Evolutionary conservation across 2,329 filamentous ascomycete genomes (phyloP).

Genomic region (Coniochaeta sp.): DNA sequence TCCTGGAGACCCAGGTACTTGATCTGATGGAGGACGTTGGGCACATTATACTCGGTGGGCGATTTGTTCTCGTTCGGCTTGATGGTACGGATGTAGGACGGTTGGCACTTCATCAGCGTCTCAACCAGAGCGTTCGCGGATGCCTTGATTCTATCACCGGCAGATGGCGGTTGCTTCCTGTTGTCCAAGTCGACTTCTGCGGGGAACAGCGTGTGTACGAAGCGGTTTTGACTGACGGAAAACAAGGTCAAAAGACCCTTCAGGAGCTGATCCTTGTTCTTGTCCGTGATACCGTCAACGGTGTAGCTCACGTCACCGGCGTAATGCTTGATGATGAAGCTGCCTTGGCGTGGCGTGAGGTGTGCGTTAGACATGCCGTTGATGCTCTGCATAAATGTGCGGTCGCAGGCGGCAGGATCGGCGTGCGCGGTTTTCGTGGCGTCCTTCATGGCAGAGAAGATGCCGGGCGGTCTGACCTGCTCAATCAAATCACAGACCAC

Average conservation of each 20-base stretch:
- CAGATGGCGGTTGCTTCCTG: constrained; percentile 85
- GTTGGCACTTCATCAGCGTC: constrained; percentile 94
- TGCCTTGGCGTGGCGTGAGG: constrained; percentile 84
- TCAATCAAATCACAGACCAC: constrained; percentile 97
- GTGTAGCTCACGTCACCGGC: constrained; percentile 94
- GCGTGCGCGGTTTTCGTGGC: constrained; percentile 98
- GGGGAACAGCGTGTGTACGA: constrained; percentile 85
- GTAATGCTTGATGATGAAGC: constrained; percentile 98
- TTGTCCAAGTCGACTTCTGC: constrained; percentile 93
- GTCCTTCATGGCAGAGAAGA: constrained; percentile 95
- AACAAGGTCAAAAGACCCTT: constrained; percentile 91
- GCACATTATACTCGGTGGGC: constrained; percentile 80
- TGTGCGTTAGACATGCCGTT: constrained; percentile 89
- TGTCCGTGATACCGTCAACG: constrained; percentile 95
- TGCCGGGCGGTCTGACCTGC: constrained; percentile 78
- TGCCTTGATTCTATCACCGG: constrained; percentile 90
- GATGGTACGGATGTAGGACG: constrained; percentile 97
- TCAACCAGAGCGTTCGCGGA: constrained; percentile 93
- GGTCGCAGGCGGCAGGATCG: constrained; percentile 86
- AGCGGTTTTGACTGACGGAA: constrained; percentile 73
- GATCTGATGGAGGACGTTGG: constrained; percentile 94
- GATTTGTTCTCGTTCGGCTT: constrained; percentile 99
- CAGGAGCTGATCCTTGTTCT: constrained; percentile 96
- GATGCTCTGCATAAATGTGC: constrained; percentile 89
- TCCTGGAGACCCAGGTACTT: constrained; percentile 99